phyloP scores from a whole-genome alignment of 495 filamentous ascomycete genomes.

The Paragyromitra xinjiangensis region DNA sequence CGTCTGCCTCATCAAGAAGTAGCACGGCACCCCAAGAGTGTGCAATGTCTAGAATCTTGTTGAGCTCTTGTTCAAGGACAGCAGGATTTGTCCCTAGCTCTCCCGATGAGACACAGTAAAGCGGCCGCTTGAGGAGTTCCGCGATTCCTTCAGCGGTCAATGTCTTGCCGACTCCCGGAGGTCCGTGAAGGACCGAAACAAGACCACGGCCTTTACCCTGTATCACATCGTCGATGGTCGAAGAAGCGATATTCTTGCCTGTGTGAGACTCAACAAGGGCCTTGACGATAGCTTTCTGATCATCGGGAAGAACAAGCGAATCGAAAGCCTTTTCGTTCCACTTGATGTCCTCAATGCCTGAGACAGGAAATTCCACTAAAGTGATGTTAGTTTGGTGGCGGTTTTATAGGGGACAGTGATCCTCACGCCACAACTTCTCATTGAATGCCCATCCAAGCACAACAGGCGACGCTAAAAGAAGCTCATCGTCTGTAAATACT shows the following conservation, averaged over 20 bases:
- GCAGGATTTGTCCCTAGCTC: conserved; percentile 74
- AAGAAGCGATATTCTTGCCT: conserved; percentile 71
- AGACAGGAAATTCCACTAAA: conserved; percentile 79
- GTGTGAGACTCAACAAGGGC: conserved; percentile 83
- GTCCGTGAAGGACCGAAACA: conserved; percentile 75
- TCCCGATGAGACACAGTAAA: conserved; percentile 76
- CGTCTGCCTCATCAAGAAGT: conserved; percentile 73
- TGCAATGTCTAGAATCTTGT: conserved; percentile 76
- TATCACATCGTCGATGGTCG: conserved; percentile 86
- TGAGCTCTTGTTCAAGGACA: conserved; percentile 71
- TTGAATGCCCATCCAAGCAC: conserved; percentile 92
- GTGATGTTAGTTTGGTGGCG: conserved; percentile 6
- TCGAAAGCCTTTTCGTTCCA: conserved; percentile 87
- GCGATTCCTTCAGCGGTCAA: conserved; percentile 78
- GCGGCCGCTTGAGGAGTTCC: conserved; percentile 72
- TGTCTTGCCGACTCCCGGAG: conserved; percentile 77
- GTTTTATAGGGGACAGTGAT: neutral
- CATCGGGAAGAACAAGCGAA: conserved; percentile 75
- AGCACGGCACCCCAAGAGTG: conserved; percentile 75
- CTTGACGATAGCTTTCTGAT: conserved; percentile 82
- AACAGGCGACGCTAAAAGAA: conserved; percentile 87
- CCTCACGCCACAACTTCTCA: conserved; percentile 79
- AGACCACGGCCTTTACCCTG: conserved; percentile 81
- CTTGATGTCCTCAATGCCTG: conserved; percentile 79
- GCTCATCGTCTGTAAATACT: conserved; percentile 85